Base-by-base conservation (phyloP, 176 grass and related monocot genomes). In the Elymus sibiricus region DNA sequence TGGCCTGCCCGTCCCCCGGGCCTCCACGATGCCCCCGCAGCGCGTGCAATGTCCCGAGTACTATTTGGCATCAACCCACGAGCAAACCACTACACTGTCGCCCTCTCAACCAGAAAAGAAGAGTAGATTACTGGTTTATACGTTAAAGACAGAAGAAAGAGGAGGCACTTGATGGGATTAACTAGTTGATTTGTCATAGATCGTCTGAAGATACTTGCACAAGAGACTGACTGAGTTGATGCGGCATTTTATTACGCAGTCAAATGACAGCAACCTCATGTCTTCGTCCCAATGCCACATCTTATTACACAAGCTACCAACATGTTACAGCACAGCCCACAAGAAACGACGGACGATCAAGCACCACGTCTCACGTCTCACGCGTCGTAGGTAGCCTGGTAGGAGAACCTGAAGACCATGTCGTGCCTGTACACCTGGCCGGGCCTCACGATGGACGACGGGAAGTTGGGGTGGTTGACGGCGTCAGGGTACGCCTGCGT, bases 401-500 rank as follows among this genome's bases (percentile, higher is more conserved):
- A 85, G 4, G 86, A 92, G 86, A 94, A 94, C 79, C 84, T 92
- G 90, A 85, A 87, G 43, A 92, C 6, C 94, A 97, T 97, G 70
- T 85, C 58, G 72, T 97, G 94, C 28, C 29, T 70, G 87, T 97
- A 97, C 34, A 40, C 79, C 78, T 92, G 12, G 35, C 94, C 92
- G 51, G 94, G 88, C 63, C 79, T 85, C 38, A 94, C 47, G 53
- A 97, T 89, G 66, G 82, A 42, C 4, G 94, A 91, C 44, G 94
- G 94, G 77, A 97, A 92, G 27, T 87, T 90, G 21, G 92, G 90
- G 72, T 94, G 94, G 80, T 97, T 85, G 71, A 94, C 92, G 32
- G 95, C 92, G 71, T 94, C 95, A 3, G 95, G 95, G 67, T 92
- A 94, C 5, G 86, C 95, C 87, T 97, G 95, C 24, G 95, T 94